Percentiles rank a stretch among this genome's conserved stretches.
Evolutionary conservation across 2,329 filamentous ascomycete genomes (phyloP).

Genomic region (Trichophyton simii): DNA sequence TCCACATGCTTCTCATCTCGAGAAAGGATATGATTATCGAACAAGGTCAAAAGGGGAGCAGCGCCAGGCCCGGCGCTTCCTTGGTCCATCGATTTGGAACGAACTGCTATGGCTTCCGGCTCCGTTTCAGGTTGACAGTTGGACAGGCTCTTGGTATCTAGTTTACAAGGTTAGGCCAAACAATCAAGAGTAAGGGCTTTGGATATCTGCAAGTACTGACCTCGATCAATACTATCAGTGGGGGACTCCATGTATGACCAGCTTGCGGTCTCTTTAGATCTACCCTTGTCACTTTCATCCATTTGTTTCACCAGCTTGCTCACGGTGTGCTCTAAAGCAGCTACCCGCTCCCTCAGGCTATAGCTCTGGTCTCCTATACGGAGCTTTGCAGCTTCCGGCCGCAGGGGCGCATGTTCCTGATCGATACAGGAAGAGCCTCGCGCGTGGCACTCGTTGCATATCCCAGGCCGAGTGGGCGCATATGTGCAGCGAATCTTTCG

Average conservation of each 20-base stretch:
- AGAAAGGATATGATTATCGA: constrained; percentile 27
- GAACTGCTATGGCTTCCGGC: background rate
- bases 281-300: constrained; percentile 13
- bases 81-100: background rate
- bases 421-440: constrained; percentile 29
- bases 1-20: background rate
- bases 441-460: constrained; percentile 31
- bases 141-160: background rate
- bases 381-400: constrained; percentile 13
- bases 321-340: constrained; percentile 27
- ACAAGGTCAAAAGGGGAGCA: constrained; percentile 27
- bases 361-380: constrained; percentile 21
- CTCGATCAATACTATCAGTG: constrained; percentile 2
- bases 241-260: background rate
- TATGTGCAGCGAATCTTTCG: constrained; percentile 35
- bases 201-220: background rate
- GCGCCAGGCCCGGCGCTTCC: constrained; percentile 17
- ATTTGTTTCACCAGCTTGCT: constrained; percentile 23
- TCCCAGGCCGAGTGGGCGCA: constrained; percentile 20
- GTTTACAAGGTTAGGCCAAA: background rate
- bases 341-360: constrained; percentile 28
- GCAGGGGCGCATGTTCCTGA: constrained; percentile 25
- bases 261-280: background rate
- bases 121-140: background rate
- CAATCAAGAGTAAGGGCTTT: background rate